Percentiles rank a stretch among this genome's conserved stretches.
Conservation (phyloP, 2,329 filamentous ascomycete genomes). For the Cladorrhinum sp. region DNA sequence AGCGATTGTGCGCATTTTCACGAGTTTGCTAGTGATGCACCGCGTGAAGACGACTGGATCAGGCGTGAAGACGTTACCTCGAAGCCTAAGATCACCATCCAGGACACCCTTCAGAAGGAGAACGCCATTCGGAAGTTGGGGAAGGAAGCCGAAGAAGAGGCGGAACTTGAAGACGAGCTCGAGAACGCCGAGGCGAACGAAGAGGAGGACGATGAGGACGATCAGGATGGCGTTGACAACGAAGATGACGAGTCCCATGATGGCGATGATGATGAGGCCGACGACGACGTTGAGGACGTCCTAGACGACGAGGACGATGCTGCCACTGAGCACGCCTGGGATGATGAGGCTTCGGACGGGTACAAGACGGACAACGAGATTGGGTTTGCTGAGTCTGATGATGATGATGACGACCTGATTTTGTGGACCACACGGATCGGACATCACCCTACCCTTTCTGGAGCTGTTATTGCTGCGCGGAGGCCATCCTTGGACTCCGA, state of each 20-base stretch:
- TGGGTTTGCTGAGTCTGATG: constrained; percentile 66
- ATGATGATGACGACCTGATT: constrained; percentile 65
- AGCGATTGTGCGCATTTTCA: constrained; percentile 69
- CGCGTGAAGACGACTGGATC: constrained; percentile 90
- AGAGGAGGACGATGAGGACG: constrained; percentile 49
- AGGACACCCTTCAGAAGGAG: constrained; percentile 87
- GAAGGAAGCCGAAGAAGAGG: constrained; percentile 90
- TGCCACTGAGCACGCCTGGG: constrained; percentile 58
- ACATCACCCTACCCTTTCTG: constrained; percentile 37
- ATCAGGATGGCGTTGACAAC: constrained; percentile 51
- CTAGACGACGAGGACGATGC: constrained; percentile 41
- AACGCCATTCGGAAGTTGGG: constrained; percentile 81
- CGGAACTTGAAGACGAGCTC: constrained; percentile 62
- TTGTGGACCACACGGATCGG: constrained; percentile 53
- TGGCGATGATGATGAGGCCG: constrained; percentile 50
- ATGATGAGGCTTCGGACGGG: constrained; percentile 57
- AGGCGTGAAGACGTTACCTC: constrained; percentile 62
- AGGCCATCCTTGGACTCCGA: constrained; percentile 51
- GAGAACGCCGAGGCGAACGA: constrained; percentile 50
- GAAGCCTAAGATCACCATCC: constrained; percentile 74
- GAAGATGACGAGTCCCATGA: constrained; percentile 44
- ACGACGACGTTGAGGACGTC: constrained; percentile 49
- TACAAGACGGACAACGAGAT: constrained; percentile 74
- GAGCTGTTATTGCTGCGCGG: constrained; percentile 36
- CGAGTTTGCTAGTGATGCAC: constrained; percentile 82